These are phyloP conservation scores for Coleophoma crateriformis DNA, from an alignment of 2,329 filamentous ascomycete genomes.

Conservation along the genomic window DNA sequence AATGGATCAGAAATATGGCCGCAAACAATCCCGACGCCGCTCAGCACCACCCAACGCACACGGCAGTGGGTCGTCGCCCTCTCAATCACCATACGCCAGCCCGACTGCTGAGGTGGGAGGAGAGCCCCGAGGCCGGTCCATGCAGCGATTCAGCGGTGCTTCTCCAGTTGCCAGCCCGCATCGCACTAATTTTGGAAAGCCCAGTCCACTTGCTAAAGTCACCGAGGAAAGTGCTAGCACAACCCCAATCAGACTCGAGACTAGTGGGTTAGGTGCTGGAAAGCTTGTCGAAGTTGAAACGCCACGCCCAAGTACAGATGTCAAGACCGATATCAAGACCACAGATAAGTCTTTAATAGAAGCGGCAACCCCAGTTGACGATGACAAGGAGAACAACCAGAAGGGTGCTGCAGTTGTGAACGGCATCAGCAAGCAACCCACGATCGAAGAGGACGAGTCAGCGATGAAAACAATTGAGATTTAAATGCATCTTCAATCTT, in stretches of 20 bases:
- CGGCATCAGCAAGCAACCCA: conserved; percentile 20
- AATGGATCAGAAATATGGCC: conserved; percentile 89
- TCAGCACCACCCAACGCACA: conserved; percentile 35
- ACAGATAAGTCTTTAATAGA: conserved; percentile 21
- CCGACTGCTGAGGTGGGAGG: conserved; percentile 53
- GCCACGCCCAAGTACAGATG: conserved; percentile 23
- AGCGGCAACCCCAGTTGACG: conserved; percentile 14
- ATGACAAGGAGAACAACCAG: conserved; percentile 24
- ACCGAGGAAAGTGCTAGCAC: conserved; percentile 52
- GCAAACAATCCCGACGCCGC: conserved; percentile 43
- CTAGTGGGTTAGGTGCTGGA: conserved; percentile 15
- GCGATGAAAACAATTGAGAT: conserved; percentile 31
- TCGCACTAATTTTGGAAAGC: conserved; percentile 58
- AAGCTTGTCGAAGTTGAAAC: conserved; percentile 29
- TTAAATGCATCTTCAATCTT: conserved; percentile 10
- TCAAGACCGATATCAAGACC: conserved; percentile 5
- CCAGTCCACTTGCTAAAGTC: conserved; percentile 68
- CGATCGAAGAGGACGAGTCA: conserved; percentile 24
- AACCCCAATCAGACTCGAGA: conserved; percentile 18
- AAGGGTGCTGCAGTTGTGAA: conserved; percentile 13
- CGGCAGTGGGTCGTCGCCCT: conserved; percentile 34
- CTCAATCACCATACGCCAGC: conserved; percentile 59
- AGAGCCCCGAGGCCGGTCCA: conserved; percentile 63
- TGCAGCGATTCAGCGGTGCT: conserved; percentile 62
- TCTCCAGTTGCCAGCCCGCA: conserved; percentile 61